Base-by-base conservation (phyloP, 179 eudicot genomes). In the Spinacia oleracea region DNA sequence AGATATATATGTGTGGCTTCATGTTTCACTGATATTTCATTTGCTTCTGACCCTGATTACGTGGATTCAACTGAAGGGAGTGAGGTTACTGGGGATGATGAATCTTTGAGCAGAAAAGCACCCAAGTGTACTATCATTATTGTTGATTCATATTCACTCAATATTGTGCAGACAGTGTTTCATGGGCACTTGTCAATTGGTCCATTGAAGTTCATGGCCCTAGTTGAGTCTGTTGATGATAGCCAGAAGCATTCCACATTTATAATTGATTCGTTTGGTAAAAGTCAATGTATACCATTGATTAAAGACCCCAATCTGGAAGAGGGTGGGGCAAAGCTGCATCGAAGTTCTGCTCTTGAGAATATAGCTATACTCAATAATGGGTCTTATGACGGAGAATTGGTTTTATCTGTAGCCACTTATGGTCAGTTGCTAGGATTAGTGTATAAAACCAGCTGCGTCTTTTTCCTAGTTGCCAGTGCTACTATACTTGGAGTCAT, bases 1-100 rank as follows among this genome's bases (percentile, higher is more conserved):
- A 91, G 99, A 93, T 91, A 90, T 86, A 86, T 96, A 72, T 93
- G 97, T 78, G 77, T 96, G 66, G 89, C 88, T 64, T 88, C 92
- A 60, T 85, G 88, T 86, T 86, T 85, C 58, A 23, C 75, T 74
- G 91, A 91, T 27, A 75, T 77, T 21, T 73, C 72, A 68, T 84
- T 81, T 84, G 72, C 77, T 53, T 73, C 75, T 60, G 90, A 91
- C 32, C 79, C 84, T 72, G 90, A 88, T 77, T 85, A 77, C 9
- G 45, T 48, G 78, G 89, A 84, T 78, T 67, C 88, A 56, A 73
- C 64, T 48, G 89, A 80, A 83, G 87, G 77, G 68, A 80, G 59
- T 70, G 93, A 83, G 83, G 80, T 77, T 77, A 70, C 56, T 0
- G 82, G 77, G 64, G 88, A 87, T 68, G 81, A 71, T 32, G 92